Evolutionary conservation across 805 yeast genomes (phyloP).

Genomic region (Lipomyces oligophaga): DNA sequence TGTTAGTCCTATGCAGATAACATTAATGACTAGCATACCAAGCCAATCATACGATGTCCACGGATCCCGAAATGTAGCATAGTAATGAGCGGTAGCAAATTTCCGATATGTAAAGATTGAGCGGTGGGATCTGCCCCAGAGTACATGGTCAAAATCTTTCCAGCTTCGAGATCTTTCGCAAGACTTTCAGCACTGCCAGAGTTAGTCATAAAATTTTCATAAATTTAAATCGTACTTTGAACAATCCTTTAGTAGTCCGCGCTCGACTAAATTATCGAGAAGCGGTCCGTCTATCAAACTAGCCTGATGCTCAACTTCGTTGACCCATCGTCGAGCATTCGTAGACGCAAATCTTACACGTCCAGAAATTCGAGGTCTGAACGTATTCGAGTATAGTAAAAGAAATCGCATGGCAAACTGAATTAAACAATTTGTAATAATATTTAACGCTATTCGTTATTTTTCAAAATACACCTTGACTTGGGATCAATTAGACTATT

Average conservation of each 20-base stretch:
- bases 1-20: conserved; percentile 2
- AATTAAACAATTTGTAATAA: too few species aligned
- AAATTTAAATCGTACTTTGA: conserved; percentile 3
- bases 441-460: too few species aligned
- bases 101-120: conserved; percentile 82
- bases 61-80: conserved; percentile 76
- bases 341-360: too few species aligned
- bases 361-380: too few species aligned
- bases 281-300: too few species aligned
- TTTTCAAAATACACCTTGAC: too few species aligned
- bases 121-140: conserved; percentile 99
- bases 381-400: too few species aligned
- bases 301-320: too few species aligned
- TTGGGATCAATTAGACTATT: too few species aligned
- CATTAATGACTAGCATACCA: conserved; percentile 45
- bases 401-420: too few species aligned
- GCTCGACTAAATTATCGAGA: conserved; percentile 12
- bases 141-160: conserved; percentile 45
- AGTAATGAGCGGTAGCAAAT: conserved; percentile 80
- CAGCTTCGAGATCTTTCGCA: conserved; percentile 5
- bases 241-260: conserved; percentile 16
- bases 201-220: not conserved
- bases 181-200: conserved; percentile 6
- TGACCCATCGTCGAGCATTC: too few species aligned
- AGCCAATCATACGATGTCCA: conserved; percentile 74